phyloP scores from a whole-genome alignment of 176 grass and related monocot genomes.

The Zoysia japonica region DNA sequence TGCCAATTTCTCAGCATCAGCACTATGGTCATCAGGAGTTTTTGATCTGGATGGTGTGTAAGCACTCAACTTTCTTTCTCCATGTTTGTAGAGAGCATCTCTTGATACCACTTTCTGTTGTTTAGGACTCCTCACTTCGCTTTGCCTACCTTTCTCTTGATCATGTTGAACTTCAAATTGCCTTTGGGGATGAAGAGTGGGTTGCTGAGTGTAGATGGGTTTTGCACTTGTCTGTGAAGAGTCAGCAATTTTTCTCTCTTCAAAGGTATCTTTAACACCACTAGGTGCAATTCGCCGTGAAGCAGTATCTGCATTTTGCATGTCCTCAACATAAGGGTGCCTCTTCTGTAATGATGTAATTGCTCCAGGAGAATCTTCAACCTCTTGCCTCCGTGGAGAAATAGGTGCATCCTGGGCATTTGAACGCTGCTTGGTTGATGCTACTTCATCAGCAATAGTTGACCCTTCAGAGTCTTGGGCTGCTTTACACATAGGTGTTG shows the following conservation, averaged over 20 bases:
- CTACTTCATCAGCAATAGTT: constrained; percentile 17
- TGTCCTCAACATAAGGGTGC: constrained; percentile 19
- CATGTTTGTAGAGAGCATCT: constrained; percentile 1
- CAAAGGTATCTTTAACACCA: constrained; percentile 8
- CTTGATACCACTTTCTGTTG: constrained; percentile 21
- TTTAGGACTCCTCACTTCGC: constrained; percentile 22
- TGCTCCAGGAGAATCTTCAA: constrained; percentile 1
- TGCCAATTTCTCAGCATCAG: no score
- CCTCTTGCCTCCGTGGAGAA: constrained; percentile 28
- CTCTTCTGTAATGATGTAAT: constrained; percentile 29
- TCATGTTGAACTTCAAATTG: constrained; percentile 32
- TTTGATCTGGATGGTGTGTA: no score
- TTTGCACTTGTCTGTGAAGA: constrained; percentile 23
- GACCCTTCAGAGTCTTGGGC: constrained; percentile 25
- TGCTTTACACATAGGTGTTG: constrained; percentile 8
- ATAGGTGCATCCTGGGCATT: background rate
- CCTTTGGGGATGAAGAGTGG: constrained; percentile 14
- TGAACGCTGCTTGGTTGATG: constrained; percentile 22
- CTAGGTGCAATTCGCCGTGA: no score
- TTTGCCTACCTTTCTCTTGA: constrained; percentile 14
- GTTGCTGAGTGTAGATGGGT: background rate
- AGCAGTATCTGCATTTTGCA: no score
- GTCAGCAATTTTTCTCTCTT: constrained; percentile 37
- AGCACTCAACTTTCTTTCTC: constrained; percentile 14
- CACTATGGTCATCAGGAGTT: no score